A percentile compares a stretch with the other conserved stretches of the same genome.
Evolutionary conservation across 441 rosid genomes (phyloP).

Genomic region (California macrophylla): DNA sequence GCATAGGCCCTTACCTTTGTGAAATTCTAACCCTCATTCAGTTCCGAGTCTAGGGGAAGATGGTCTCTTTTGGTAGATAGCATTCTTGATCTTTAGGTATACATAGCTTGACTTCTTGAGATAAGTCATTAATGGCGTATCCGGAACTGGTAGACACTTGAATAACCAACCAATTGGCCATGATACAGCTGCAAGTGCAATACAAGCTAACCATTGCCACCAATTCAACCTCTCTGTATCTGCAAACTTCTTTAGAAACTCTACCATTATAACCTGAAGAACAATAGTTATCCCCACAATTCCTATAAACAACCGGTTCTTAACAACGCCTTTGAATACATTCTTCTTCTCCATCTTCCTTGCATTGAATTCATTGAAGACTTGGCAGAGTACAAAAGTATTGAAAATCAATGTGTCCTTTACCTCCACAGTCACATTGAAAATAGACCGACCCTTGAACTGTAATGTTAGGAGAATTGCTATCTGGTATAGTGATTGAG

Average conservation of each 20-base stretch:
- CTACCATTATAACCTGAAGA: conserved; percentile 64
- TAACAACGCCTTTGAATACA: conserved; percentile 19
- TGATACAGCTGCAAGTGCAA: conserved; percentile 39
- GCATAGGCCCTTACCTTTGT: conserved; percentile 43
- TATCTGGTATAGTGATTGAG: background rate
- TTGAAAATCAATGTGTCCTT: conserved; percentile 21
- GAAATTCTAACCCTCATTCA: too few species aligned
- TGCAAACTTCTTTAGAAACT: conserved; percentile 59
- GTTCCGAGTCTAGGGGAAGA: too few species aligned
- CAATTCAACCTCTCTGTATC: conserved; percentile 47
- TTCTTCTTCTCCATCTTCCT: background rate
- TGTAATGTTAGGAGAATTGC: background rate
- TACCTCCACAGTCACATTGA: conserved; percentile 2
- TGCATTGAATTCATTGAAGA: conserved; percentile 6
- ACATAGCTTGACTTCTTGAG: conserved; percentile 18
- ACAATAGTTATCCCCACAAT: conserved; percentile 16
- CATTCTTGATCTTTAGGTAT: too few species aligned
- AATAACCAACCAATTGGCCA: conserved; percentile 60
- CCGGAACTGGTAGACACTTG: conserved; percentile 51
- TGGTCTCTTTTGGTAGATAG: too few species aligned
- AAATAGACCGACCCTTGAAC: background rate
- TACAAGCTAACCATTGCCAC: conserved; percentile 48
- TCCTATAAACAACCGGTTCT: conserved; percentile 46
- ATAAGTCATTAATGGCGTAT: conserved; percentile 41
- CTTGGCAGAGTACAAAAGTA: conserved; percentile 2